These are phyloP conservation scores for Botryotinia convoluta DNA, from an alignment of 2,329 filamentous ascomycete species.

Conservation along the genomic window DNA sequence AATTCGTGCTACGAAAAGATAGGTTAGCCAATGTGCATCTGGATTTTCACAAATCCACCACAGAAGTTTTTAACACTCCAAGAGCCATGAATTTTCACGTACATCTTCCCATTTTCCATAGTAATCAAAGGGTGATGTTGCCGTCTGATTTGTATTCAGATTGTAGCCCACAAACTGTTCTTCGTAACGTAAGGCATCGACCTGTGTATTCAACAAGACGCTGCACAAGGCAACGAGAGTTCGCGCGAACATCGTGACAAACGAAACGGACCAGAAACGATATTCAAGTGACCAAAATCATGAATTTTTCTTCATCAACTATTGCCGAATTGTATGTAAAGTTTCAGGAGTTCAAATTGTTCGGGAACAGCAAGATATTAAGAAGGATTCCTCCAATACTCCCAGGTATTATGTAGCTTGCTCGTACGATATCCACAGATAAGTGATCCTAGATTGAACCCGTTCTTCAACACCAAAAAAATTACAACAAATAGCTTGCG, in stretches of 20 bases:
- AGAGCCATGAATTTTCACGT: not conserved
- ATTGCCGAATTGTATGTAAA: not conserved
- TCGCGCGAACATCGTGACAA: conserved; percentile 19
- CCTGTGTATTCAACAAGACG: conserved; percentile 16
- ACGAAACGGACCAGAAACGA: conserved; percentile 17
- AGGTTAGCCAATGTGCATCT: not conserved
- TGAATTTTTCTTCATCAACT: conserved; percentile 15
- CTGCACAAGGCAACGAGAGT: conserved; percentile 15
- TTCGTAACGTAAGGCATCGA: conserved; percentile 21
- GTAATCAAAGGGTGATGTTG: conserved; percentile 57
- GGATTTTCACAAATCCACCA: not conserved
- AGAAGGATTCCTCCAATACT: not conserved
- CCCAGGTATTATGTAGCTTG: not conserved
- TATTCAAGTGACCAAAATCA: conserved; percentile 20
- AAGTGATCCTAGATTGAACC: not conserved
- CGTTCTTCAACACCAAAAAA: conserved; percentile 9
- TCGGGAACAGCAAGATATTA: conserved; percentile 12
- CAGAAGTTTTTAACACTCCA: not conserved
- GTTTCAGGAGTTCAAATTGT: not conserved
- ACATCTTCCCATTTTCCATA: conserved; percentile 50
- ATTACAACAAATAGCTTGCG: not conserved
- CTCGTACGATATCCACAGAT: conserved; percentile 8
- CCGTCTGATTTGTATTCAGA: conserved; percentile 57
- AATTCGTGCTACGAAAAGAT: conserved; percentile 45
- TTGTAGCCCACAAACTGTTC: conserved; percentile 21